Base-by-base conservation (phyloP, 371 early-diverging fungal genomes). In the Mortierella sp. region DNA sequence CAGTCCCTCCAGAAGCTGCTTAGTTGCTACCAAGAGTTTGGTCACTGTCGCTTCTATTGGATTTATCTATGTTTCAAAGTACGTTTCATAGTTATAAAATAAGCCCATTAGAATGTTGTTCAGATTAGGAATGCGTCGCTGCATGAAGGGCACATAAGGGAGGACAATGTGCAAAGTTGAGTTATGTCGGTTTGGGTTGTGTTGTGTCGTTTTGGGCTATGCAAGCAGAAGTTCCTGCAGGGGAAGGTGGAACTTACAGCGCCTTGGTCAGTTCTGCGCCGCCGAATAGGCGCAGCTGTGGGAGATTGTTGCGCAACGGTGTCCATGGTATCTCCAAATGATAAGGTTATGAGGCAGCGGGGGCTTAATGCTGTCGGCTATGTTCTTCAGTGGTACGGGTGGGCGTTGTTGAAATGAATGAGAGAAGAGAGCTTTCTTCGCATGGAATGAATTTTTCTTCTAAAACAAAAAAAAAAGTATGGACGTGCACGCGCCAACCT, bases 21-120 rank as follows among this genome's bases (percentile, higher is more conserved):
- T 89, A 13, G 91, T 91, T 0, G 87, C 84, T 60, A 82, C 64
- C 22, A 91, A 61, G 15, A 91, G 71, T 61, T 81, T 72, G 9
- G 89, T 88, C 8, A 91, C 87, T 31, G 85, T 83, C 32, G 76
- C 76, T 57, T 90, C 89, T 53, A 89, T 87, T 9, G 84, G 82
- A 40, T 79, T 78, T 83, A 85, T 79, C 88, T 89, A 60, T n/a
- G 28, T 23, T 53, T 53, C 29, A 53, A 23, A 10, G 12, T 28
- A 28, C 7, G 13, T 53, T 53, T 23, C 23, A 53, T 28, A 12
- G 28, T 53, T 8, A 17, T 47, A 53, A 26, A 53, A 53, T 53
- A 28, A 49, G 19, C 8, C 8, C 22, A 49, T n/a, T 28, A 7
- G 4, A 53, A 53, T 53, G 53, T 26, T 28, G 28, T 53, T 53